Evolutionary conservation across 192 early-diverging fungal genomes (phyloP).

Genomic region (Backusella morwellensis): DNA sequence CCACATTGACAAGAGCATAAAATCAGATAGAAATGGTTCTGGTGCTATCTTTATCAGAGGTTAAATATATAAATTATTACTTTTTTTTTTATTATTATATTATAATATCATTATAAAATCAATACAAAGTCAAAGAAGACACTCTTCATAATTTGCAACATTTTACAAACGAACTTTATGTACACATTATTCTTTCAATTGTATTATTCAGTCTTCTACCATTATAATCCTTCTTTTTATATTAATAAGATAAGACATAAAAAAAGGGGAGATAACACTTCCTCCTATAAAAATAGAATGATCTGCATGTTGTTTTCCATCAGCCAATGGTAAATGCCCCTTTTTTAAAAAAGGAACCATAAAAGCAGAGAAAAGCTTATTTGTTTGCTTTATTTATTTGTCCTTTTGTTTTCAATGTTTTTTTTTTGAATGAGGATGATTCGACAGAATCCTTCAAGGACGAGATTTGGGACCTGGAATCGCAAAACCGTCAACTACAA

Average conservation of each 20-base stretch:
- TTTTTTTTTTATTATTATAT: slow-evolving; percentile 1
- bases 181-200: neutral
- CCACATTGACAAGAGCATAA: slow-evolving; percentile 38
- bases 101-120: neutral
- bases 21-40: slow-evolving; percentile 11
- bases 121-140: neutral
- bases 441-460: slow-evolving; percentile 23
- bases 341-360: neutral
- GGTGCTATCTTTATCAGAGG: slow-evolving; percentile 31
- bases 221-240: too few species aligned
- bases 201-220: neutral
- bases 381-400: neutral
- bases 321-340: too few species aligned
- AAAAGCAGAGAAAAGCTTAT: slow-evolving; percentile 2
- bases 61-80: slow-evolving; percentile 13
- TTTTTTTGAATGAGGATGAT: slow-evolving; percentile 15
- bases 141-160: neutral
- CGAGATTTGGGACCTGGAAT: slow-evolving; percentile 27
- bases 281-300: slow-evolving; percentile 1
- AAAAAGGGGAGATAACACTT: neutral
- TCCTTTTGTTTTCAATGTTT: slow-evolving; percentile 7
- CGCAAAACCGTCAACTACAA: slow-evolving; percentile 16
- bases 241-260: neutral
- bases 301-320: too few species aligned
- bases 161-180: neutral